Evolutionary conservation across 2,329 filamentous ascomycete genomes (phyloP).

Genomic region (Sclerotinia nivalis): DNA sequence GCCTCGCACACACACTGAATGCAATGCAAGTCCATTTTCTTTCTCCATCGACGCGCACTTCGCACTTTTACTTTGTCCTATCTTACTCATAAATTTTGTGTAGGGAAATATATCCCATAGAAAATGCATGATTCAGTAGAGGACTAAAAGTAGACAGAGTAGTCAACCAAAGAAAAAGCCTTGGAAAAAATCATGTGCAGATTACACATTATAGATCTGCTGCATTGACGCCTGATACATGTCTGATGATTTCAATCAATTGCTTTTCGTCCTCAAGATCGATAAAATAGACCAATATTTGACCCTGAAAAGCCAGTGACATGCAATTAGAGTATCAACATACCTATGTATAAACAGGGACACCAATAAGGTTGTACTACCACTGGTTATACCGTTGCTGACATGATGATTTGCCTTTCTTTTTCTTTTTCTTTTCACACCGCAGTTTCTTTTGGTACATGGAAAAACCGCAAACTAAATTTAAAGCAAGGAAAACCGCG

Average conservation of each 20-base stretch:
- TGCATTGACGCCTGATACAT: conserved; percentile 8
- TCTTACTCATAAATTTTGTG: neutral
- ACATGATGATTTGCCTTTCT: neutral
- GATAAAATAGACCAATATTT: neutral
- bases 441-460: neutral
- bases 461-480: neutral
- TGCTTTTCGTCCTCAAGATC: neutral
- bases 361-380: neutral
- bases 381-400: conserved; percentile 2
- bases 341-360: neutral
- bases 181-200: neutral
- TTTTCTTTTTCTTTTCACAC: neutral
- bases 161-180: neutral
- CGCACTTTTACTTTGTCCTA: neutral
- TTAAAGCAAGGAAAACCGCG: neutral
- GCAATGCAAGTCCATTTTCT: neutral
- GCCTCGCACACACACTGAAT: conserved; percentile 2
- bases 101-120: neutral
- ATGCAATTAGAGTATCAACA: neutral
- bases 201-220: conserved; percentile 1
- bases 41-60: neutral
- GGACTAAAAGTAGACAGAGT: neutral
- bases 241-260: neutral
- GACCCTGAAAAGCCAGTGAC: neutral
- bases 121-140: neutral